phyloP scores from a whole-genome alignment of 441 rosid genomes.

The Pelargonium myrrhifolium region DNA sequence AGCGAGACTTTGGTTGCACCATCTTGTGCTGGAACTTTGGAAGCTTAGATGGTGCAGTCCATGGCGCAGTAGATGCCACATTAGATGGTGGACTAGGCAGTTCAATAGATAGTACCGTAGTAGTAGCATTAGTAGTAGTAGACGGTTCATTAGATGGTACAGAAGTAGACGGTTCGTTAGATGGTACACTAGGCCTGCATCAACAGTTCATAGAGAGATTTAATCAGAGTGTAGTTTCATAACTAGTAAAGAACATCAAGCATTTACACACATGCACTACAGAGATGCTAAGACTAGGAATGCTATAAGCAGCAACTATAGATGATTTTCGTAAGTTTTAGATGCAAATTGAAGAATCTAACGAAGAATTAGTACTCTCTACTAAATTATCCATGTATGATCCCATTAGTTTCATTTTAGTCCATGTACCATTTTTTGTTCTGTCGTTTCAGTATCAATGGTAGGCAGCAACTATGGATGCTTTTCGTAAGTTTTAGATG shows the following conservation, averaged over 20 bases:
- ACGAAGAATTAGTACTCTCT: background rate
- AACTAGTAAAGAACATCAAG: background rate
- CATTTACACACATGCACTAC: background rate
- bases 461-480: too few species aligned
- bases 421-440: background rate
- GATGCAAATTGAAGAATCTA: background rate
- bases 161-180: background rate
- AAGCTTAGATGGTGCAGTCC: conserved; percentile 1
- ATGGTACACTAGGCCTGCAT: background rate
- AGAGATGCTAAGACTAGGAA: background rate
- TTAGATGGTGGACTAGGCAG: background rate
- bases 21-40: conserved; percentile 6
- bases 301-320: too few species aligned
- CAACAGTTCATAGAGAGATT: background rate
- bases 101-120: background rate
- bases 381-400: too few species aligned
- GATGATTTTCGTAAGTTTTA: background rate
- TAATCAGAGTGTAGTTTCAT: background rate
- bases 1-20: conserved; percentile 1
- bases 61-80: background rate
- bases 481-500: too few species aligned
- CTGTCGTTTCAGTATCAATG: too few species aligned
- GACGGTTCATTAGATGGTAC: background rate
- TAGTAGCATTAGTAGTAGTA: too few species aligned
- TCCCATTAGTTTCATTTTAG: too few species aligned